These are phyloP conservation scores for Stramenopiles sp. DNA, from an alignment of 352 stramenopile species.

Conservation along the genomic window DNA sequence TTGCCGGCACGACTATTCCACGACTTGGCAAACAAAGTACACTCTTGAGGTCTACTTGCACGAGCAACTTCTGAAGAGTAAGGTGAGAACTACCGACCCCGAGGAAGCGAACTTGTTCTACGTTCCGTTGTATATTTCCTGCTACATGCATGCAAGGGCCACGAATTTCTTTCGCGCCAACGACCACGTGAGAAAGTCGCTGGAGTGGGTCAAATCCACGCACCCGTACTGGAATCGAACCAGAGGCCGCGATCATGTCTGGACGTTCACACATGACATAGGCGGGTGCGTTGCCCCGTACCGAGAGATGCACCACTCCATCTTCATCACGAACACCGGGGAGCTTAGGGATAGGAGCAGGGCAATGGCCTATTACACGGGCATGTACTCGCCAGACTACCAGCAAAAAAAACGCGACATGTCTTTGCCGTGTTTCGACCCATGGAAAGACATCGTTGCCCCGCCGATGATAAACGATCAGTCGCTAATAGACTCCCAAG, in stretches of 20 bases:
- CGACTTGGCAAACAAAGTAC: not conserved
- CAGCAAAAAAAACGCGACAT: constrained; percentile 1
- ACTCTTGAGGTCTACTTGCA: not conserved
- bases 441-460: constrained; percentile 3
- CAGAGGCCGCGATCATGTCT: not conserved
- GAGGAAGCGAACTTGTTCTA: constrained; percentile 1
- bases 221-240: not conserved
- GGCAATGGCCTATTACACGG: not conserved
- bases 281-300: not conserved
- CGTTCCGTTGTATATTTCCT: not conserved
- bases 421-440: not conserved
- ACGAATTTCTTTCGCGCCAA: not conserved
- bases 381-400: not conserved
- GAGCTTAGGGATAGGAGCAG: not conserved
- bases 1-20: not conserved
- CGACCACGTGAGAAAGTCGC: not conserved
- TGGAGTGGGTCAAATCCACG: not conserved
- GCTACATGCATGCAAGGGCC: not conserved
- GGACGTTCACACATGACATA: not conserved
- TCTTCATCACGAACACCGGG: not conserved
- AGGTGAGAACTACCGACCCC: not conserved
- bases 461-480: not conserved
- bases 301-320: not conserved
- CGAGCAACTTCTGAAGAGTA: not conserved
- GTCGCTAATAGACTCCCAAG: not conserved